These are phyloP conservation scores for Nakaseomyces uthaithaninus DNA, from an alignment of 1,139 yeast genomes.

Conservation along the genomic window DNA sequence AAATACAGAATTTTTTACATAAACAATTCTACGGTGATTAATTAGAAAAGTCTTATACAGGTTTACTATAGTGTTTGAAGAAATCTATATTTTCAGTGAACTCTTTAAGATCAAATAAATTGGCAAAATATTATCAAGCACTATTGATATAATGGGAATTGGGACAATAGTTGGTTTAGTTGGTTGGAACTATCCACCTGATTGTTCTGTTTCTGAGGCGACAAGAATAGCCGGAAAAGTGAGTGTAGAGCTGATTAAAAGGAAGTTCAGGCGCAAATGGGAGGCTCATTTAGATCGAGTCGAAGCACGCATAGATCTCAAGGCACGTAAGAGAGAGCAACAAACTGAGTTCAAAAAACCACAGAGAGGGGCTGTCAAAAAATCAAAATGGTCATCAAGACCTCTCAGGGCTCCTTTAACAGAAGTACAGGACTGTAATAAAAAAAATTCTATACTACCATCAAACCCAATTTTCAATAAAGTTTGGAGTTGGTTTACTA, in stretches of 20 bases:
- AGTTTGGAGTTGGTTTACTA: constrained; percentile 1
- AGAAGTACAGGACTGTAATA: background rate
- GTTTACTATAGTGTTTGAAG: too few relatives aligned
- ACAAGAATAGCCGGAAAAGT: background rate
- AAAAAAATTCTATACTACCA: background rate
- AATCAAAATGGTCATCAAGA: background rate
- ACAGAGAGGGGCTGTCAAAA: background rate
- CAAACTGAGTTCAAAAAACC: background rate
- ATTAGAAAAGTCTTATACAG: too few relatives aligned
- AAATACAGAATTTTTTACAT: too few relatives aligned
- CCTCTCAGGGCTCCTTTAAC: background rate
- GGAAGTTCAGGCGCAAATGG: background rate
- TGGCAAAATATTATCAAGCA: too few relatives aligned
- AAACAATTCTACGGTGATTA: too few relatives aligned
- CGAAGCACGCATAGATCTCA: background rate
- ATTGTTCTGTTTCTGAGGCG: background rate
- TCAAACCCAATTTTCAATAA: background rate
- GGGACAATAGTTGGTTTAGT: background rate
- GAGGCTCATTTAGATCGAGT: background rate
- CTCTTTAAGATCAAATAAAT: too few relatives aligned
- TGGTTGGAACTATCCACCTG: background rate
- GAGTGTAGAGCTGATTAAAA: background rate
- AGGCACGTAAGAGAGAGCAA: background rate
- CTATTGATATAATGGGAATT: background rate
- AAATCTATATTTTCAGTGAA: too few relatives aligned